Evolutionary conservation across 2,329 filamentous ascomycete species (phyloP), one percentile per base, ranked within the genome.

Genomic region (Fusarium vanettenii): DNA sequence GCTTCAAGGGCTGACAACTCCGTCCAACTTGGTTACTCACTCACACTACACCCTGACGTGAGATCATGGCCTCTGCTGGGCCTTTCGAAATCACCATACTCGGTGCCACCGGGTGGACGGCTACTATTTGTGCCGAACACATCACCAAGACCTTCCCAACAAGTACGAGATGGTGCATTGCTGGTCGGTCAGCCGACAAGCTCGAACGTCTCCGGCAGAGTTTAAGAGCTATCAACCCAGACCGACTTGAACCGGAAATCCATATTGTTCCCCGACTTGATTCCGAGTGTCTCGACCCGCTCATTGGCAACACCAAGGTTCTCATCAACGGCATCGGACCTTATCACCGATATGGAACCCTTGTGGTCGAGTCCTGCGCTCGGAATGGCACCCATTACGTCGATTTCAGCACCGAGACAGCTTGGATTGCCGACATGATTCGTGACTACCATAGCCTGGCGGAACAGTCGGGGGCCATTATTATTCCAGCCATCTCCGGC

Each of bases 381-480:
- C 31, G 20, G 13, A 63, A 63, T 25, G 60, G 60, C n/a, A 63
- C 60, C 11, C 60, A 63, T n/a, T 63, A 63, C n/a, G 60, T 63
- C 43, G 60, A 63, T 20, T 63, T 63, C 22, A 63, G 60, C 31
- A 63, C 60, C 22, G 43, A 63, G 43, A 63, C 60, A n/a, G 60
- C 39, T 18, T 63, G 60, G 60, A 63, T 63, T 41, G 43, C 43
- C 18, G 29, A 63, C 16, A 63, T 63, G 43, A 29, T 52, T 20
- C n/a, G 16, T 27, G 43, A 9, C 14, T 63, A 65, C 20, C 33
- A 65, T 22, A 22, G 33, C 13, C 27, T 59, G 31, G 62, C 48
- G 41, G 9, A 43, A 22, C 6, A 56, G 14, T 35, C 52, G 7
- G 52, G 52, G 2, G 52, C 52, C 27, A 56, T 56, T 5, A 56